Percentiles rank a stretch among this genome's conserved stretches.
phyloP scores from a whole-genome alignment of 352 stramenopile genomes.

The Pythium graminicola region DNA sequence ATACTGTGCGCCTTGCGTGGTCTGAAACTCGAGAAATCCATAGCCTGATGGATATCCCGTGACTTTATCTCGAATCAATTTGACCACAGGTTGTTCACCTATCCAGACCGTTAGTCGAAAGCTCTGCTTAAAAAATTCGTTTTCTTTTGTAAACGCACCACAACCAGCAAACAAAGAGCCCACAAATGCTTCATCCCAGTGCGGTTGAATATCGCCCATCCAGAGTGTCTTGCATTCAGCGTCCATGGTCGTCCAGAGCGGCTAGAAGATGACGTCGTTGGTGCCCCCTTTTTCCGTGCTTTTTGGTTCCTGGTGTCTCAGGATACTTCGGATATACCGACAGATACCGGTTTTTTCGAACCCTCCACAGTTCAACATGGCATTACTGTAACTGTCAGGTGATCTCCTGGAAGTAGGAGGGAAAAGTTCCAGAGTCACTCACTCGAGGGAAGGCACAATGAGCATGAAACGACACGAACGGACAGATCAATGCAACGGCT shows the following conservation, averaged over 20 bases:
- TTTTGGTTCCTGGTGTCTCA: constrained; percentile 21
- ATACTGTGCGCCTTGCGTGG: constrained; percentile 69
- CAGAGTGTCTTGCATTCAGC: constrained; percentile 82
- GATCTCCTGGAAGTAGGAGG: no score
- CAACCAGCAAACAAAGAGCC: constrained; percentile 72
- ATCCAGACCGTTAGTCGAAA: neutral
- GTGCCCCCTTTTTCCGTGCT: constrained; percentile 7
- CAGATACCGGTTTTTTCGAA: constrained; percentile 22
- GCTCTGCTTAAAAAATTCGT: no score
- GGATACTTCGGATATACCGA: constrained; percentile 16
- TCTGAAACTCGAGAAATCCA: constrained; percentile 88
- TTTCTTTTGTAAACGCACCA: no score
- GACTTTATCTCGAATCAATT: constrained; percentile 88
- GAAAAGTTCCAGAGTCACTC: neutral
- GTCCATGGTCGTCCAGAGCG: constrained; percentile 22
- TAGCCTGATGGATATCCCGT: constrained; percentile 86
- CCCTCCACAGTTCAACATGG: constrained; percentile 18
- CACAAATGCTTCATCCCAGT: constrained; percentile 88
- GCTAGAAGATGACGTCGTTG: neutral
- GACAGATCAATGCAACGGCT: neutral
- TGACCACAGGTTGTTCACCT: constrained; percentile 81
- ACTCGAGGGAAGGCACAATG: neutral
- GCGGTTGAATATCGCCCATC: constrained; percentile 88
- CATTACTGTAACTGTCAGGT: no score
- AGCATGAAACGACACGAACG: neutral